A percentile compares a stretch with the other conserved stretches of the same genome.
phyloP scores from a whole-genome alignment of 352 stramenopile species.

The Globisporangium cylindrosporum region DNA sequence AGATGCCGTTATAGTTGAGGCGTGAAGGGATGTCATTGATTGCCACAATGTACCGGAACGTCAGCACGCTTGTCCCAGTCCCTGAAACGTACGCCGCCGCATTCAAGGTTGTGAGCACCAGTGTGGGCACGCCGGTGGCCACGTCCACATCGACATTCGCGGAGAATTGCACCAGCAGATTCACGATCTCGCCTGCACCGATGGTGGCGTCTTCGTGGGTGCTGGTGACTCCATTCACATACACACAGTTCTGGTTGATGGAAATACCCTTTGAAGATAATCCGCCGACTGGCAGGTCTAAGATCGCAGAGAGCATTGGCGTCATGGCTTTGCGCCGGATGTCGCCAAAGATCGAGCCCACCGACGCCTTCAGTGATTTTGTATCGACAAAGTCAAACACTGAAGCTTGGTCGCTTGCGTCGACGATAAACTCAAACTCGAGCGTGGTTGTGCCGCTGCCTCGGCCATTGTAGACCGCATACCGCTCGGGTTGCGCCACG shows the following conservation, averaged over 20 bases:
- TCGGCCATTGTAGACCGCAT: slow-evolving; percentile 35
- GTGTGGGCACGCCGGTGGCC: slow-evolving; percentile 28
- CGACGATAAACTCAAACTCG: slow-evolving; percentile 46
- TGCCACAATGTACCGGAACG: slow-evolving; percentile 56
- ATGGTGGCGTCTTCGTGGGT: slow-evolving; percentile 49
- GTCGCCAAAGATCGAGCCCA: slow-evolving; percentile 39
- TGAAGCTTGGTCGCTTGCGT: slow-evolving; percentile 28
- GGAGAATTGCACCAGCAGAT: slow-evolving; percentile 52
- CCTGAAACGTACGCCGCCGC: slow-evolving; percentile 44
- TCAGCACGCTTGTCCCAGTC: slow-evolving; percentile 31
- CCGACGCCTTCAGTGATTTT: slow-evolving; percentile 36
- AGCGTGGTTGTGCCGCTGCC: slow-evolving; percentile 50
- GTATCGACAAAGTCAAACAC: slow-evolving; percentile 42
- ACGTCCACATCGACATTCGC: slow-evolving; percentile 40
- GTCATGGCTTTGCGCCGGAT: slow-evolving; percentile 39
- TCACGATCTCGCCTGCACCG: slow-evolving; percentile 57
- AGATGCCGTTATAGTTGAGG: slow-evolving; percentile 40
- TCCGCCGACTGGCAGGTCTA: slow-evolving; percentile 35
- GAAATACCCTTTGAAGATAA: slow-evolving; percentile 54
- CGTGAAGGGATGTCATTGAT: slow-evolving; percentile 26
- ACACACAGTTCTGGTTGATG: slow-evolving; percentile 48
- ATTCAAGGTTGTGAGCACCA: slow-evolving; percentile 39
- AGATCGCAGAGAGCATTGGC: slow-evolving; percentile 36
- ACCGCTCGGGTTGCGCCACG: slow-evolving; percentile 23
- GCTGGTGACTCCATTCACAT: slow-evolving; percentile 31